Evolutionary conservation across 2,329 filamentous ascomycete species (phyloP).

Genomic region (Aspergillaceae sp.): DNA sequence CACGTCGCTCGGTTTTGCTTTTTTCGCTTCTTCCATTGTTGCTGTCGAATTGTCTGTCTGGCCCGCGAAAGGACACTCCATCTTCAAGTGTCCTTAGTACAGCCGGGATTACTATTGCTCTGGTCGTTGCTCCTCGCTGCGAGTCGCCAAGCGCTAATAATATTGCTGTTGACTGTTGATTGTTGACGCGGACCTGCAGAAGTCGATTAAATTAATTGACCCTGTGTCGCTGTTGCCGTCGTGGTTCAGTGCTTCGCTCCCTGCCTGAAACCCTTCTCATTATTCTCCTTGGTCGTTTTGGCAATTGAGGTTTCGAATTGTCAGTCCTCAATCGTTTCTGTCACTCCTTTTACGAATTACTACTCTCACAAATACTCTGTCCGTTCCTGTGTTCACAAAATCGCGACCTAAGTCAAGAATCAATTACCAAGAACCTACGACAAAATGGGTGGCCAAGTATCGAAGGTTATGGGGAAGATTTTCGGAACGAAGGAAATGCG

Average conservation of each 20-base stretch:
- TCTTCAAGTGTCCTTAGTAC: neutral
- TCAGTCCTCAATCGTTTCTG: neutral
- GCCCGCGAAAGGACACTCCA: neutral
- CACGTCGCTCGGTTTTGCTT: neutral
- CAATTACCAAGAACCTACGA: slow-evolving; percentile 8
- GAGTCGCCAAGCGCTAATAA: slow-evolving; percentile 6
- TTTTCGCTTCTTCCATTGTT: neutral
- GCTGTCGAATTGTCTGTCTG: neutral
- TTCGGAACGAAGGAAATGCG: slow-evolving; percentile 99
- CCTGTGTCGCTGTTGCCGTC: neutral
- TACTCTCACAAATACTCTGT: neutral
- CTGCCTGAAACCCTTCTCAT: neutral
- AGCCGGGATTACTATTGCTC: too few relatives aligned
- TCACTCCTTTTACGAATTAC: neutral
- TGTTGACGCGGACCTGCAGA: slow-evolving; percentile 7
- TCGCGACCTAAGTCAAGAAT: slow-evolving; percentile 2
- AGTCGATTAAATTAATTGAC: slow-evolving; percentile 3
- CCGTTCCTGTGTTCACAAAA: neutral
- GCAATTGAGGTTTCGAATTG: too few relatives aligned
- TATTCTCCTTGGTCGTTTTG: neutral
- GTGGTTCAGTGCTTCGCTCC: neutral
- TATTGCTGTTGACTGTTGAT: neutral
- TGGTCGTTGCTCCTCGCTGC: neutral
- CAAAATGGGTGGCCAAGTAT: slow-evolving; percentile 85
- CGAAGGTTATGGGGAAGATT: slow-evolving; percentile 96